Percentiles rank a stretch among this genome's conserved stretches.
Evolutionary conservation across 805 yeast genomes (phyloP).

Genomic region (Sugiyamaella marilandica): DNA sequence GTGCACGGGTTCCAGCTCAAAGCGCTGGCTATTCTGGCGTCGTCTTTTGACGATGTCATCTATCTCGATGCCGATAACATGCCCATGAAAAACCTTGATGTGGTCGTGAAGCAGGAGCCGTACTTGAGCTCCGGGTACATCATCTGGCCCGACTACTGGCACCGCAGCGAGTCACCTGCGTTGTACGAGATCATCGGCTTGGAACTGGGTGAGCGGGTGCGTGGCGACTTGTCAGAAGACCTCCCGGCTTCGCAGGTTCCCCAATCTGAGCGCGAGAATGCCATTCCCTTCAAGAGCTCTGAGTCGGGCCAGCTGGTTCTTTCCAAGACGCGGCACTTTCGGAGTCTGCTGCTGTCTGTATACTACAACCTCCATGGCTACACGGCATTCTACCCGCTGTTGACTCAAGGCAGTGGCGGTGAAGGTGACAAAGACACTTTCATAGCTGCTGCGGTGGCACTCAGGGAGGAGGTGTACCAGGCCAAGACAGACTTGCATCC

Average conservation of each 20-base stretch:
- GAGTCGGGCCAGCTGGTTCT: conserved; percentile 66
- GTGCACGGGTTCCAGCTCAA: conserved; percentile 67
- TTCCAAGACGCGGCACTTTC: conserved; percentile 53
- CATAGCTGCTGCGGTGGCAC: conserved; percentile 63
- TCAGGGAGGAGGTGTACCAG: conserved; percentile 54
- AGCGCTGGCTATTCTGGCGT: conserved; percentile 62
- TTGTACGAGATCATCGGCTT: conserved; percentile 66
- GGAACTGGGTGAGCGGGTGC: conserved; percentile 38
- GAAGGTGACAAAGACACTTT: conserved; percentile 82
- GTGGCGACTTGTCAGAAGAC: conserved; percentile 36
- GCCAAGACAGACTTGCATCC: conserved; percentile 37
- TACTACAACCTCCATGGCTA: conserved; percentile 68
- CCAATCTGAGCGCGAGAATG: conserved; percentile 60
- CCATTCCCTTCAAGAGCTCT: conserved; percentile 64
- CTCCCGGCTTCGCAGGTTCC: conserved; percentile 35
- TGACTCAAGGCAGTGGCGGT: conserved; percentile 63
- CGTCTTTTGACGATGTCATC: conserved; percentile 67
- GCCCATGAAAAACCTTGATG: conserved; percentile 62
- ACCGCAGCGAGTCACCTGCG: conserved; percentile 70
- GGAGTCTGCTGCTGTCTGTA: conserved; percentile 52
- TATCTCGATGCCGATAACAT: conserved; percentile 73
- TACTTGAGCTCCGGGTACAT: conserved; percentile 48
- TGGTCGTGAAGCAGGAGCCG: conserved; percentile 53
- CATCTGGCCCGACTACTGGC: conserved; percentile 88
- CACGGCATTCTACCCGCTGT: conserved; percentile 50